Conservation (phyloP, 2,329 filamentous ascomycete species). For the Pseudocercospora eumusae region DNA sequence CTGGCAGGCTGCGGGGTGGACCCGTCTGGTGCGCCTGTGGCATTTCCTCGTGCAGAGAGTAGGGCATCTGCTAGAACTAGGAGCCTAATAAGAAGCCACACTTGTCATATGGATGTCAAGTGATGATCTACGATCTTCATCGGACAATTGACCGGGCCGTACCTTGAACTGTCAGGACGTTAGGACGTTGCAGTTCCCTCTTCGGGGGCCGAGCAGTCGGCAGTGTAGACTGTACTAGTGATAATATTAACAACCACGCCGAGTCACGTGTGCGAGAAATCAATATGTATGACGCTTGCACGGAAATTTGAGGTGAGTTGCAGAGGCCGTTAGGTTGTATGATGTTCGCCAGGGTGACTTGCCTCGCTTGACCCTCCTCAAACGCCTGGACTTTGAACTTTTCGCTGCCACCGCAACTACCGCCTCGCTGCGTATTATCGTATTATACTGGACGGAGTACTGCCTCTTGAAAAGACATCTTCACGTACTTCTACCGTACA, state of each 20-base stretch:
- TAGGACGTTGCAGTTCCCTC: slow-evolving; percentile 28
- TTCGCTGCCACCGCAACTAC: not conserved
- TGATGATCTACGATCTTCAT: too few relatives aligned
- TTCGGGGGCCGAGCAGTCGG: slow-evolving; percentile 15
- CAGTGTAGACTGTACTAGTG: too few relatives aligned
- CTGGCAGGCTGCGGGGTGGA: slow-evolving; percentile 36
- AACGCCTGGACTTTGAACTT: too few relatives aligned
- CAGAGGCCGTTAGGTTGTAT: slow-evolving; percentile 21
- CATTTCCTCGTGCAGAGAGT: slow-evolving; percentile 31
- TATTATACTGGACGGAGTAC: too few relatives aligned
- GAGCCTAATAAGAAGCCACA: too few relatives aligned
- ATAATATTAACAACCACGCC: slow-evolving; percentile 18
- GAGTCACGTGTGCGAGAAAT: slow-evolving; percentile 18
- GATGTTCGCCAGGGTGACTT: slow-evolving; percentile 28
- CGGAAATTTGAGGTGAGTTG: slow-evolving; percentile 30
- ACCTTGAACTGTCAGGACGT: too few relatives aligned
- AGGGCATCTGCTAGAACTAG: too few relatives aligned
- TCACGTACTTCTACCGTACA: not conserved
- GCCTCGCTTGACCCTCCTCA: slow-evolving; percentile 21
- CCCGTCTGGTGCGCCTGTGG: slow-evolving; percentile 34
- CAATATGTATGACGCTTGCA: slow-evolving; percentile 21
- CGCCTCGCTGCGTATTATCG: not conserved
- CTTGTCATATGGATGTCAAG: too few relatives aligned
- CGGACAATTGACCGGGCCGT: slow-evolving; percentile 23
- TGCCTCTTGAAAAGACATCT: too few relatives aligned